Conservation (phyloP, 2,329 filamentous ascomycete genomes). For the Fusarium heterosporum region DNA sequence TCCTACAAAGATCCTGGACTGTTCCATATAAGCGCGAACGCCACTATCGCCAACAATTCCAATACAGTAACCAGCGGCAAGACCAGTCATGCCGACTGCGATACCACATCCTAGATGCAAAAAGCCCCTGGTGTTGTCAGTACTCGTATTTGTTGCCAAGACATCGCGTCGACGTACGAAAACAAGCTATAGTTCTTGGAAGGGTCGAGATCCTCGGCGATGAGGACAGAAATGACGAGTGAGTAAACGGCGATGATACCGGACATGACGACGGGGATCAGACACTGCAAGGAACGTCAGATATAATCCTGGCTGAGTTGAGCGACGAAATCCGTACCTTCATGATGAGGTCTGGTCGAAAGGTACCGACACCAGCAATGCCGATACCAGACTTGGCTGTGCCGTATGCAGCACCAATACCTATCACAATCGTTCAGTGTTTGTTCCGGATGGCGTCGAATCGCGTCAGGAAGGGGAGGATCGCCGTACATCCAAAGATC, state of each 20-base stretch:
- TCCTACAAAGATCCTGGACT: conserved; percentile 95
- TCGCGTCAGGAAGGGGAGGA: conserved; percentile 29
- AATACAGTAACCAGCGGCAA: conserved; percentile 96
- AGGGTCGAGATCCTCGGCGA: conserved; percentile 87
- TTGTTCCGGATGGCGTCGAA: conserved; percentile 32
- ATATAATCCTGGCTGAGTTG: background rate
- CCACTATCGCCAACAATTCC: conserved; percentile 95
- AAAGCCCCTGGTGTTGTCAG: conserved; percentile 72
- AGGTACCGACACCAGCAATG: conserved; percentile 86
- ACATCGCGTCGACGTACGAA: conserved; percentile 65
- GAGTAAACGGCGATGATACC: conserved; percentile 99
- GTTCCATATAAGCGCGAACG: conserved; percentile 94
- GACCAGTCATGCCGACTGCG: conserved; percentile 89
- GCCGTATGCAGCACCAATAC: conserved; percentile 82
- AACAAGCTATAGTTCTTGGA: conserved; percentile 84
- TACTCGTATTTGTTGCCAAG: background rate
- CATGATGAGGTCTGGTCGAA: conserved; percentile 89
- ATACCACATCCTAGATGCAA: conserved; percentile 93
- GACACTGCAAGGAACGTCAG: conserved; percentile 65
- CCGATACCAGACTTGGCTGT: conserved; percentile 91
- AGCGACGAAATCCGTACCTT: conserved; percentile 67
- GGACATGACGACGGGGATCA: conserved; percentile 96
- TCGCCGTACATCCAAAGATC: conserved; percentile 82
- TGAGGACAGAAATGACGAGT: conserved; percentile 95
- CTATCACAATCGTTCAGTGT: conserved; percentile 53